A percentile compares a stretch with the other conserved stretches of the same genome.
These are phyloP conservation scores for Eucalyptus paniculata DNA, from an alignment of 345 rosid genomes.

Conservation along the genomic window DNA sequence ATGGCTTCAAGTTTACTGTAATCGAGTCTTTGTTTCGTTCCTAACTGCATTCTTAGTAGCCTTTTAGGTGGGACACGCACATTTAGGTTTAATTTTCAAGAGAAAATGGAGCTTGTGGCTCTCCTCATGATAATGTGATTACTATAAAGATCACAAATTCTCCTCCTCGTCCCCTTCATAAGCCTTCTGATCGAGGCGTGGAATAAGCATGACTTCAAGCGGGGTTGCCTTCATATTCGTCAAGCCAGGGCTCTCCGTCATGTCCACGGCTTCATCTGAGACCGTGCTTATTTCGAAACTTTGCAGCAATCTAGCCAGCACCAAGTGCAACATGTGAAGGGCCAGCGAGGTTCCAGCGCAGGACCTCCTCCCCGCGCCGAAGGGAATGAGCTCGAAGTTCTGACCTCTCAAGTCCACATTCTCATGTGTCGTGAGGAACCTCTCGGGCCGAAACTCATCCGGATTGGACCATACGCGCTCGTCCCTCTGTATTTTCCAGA, in stretches of 20 bases:
- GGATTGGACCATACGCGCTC: conserved; percentile 5
- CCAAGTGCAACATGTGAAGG: conserved; percentile 8
- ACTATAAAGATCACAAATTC: background rate
- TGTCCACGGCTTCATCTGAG: conserved; percentile 9
- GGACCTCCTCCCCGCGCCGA: conserved; percentile 11
- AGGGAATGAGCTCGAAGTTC: conserved; percentile 18
- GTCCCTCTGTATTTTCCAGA: conserved; percentile 15
- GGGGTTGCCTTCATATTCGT: conserved; percentile 22
- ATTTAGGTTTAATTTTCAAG: background rate
- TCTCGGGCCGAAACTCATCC: conserved; percentile 8
- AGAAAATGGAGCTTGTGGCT: background rate
- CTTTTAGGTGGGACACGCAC: background rate
- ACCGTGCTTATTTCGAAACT: conserved; percentile 14
- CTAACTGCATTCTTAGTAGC: background rate
- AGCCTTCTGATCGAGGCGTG: conserved; percentile 4
- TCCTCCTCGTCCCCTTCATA: background rate
- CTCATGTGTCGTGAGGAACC: conserved; percentile 11
- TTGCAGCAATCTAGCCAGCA: conserved; percentile 22
- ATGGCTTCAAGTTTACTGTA: background rate
- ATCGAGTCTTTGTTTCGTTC: background rate
- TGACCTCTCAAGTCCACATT: conserved; percentile 10
- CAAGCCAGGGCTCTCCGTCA: conserved; percentile 10
- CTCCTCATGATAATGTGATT: background rate
- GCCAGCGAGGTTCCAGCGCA: conserved; percentile 19
- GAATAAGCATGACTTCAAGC: conserved; percentile 14